Percentiles rank a stretch among this genome's conserved stretches.
These are phyloP conservation scores for Dentiscutata heterogama DNA, from an alignment of 371 early-diverging fungal genomes.

Conservation along the genomic window DNA sequence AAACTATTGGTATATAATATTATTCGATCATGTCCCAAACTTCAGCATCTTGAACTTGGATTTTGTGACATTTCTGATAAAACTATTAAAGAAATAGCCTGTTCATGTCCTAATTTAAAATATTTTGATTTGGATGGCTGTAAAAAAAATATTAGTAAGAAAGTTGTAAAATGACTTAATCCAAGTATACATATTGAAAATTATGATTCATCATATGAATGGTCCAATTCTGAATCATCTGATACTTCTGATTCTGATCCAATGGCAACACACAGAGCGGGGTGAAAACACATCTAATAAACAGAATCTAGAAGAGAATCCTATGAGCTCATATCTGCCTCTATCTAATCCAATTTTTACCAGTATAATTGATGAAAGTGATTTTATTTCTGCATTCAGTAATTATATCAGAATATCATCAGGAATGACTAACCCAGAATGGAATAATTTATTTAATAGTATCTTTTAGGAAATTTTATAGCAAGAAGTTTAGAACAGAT, in stretches of 20 bases:
- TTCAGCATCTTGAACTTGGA: conserved; percentile 34
- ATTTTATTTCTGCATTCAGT: conserved; percentile 34
- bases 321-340: conserved; percentile 1
- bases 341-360: conserved; percentile 15
- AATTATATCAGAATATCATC: conserved; percentile 28
- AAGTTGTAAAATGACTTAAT: conserved; percentile 20
- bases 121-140: conserved; percentile 6
- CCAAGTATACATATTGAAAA: conserved; percentile 25
- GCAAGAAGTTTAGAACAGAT: conserved; percentile 13
- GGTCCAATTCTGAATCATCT: conserved; percentile 13
- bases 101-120: conserved; percentile 10
- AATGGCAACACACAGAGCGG: no score
- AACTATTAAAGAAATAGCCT: conserved; percentile 38
- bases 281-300: no score
- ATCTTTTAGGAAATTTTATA: not conserved
- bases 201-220: conserved; percentile 17
- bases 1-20: not conserved
- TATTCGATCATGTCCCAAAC: conserved; percentile 31
- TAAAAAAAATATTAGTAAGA: conserved; percentile 18
- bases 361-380: conserved; percentile 9
- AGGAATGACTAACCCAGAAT: not conserved
- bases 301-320: not conserved
- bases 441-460: conserved; percentile 29
- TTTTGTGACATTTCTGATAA: conserved; percentile 27
- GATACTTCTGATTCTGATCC: conserved; percentile 8